Evolutionary conservation across 805 yeast genomes (phyloP).

Genomic region (Hermanozyma aechmeae): DNA sequence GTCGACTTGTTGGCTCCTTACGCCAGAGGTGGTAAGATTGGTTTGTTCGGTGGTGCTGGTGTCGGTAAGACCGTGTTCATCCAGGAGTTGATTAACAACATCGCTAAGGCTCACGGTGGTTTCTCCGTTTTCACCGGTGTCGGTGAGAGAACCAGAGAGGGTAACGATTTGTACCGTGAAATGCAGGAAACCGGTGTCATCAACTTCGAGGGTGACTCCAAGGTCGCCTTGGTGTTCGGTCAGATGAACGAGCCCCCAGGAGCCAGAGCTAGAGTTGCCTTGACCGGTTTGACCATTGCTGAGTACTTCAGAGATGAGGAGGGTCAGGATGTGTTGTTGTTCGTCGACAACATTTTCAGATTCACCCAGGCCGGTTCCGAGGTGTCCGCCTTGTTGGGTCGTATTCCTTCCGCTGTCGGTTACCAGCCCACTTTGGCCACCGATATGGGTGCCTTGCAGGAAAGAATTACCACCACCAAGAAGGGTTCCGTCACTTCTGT

Average conservation of each 20-base stretch:
- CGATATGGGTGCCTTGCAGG: constrained; percentile 99
- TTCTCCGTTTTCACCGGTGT: constrained; percentile 99
- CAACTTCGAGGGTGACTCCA: constrained; percentile 98
- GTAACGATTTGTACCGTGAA: constrained; percentile 99
- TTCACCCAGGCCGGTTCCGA: constrained; percentile 99
- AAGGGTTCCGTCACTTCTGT: constrained; percentile 99
- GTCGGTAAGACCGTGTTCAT: constrained; percentile 99
- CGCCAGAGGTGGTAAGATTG: constrained; percentile 99
- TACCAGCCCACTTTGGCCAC: constrained; percentile 99
- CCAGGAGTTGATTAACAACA: constrained; percentile 99
- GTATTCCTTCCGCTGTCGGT: constrained; percentile 99
- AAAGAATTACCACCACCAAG: constrained; percentile 98
- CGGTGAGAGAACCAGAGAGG: constrained; percentile 99
- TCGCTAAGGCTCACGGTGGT: constrained; percentile 99
- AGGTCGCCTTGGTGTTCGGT: constrained; percentile 98
- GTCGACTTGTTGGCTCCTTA: constrained; percentile 98
- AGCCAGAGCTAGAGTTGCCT: constrained; percentile 99
- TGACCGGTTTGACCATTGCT: constrained; percentile 99
- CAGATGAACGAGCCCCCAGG: constrained; percentile 99
- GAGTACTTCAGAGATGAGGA: constrained; percentile 99
- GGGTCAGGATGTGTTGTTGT: constrained; percentile 99
- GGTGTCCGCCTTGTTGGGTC: constrained; percentile 99
- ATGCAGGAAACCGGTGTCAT: constrained; percentile 99
- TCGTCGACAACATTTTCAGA: constrained; percentile 99
- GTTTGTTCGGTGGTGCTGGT: constrained; percentile 99